Percentiles rank a stretch among this genome's conserved stretches.
These are phyloP conservation scores for Linnemannia hyalina DNA, from an alignment of 192 early-diverging fungal genomes.

Conservation along the genomic window DNA sequence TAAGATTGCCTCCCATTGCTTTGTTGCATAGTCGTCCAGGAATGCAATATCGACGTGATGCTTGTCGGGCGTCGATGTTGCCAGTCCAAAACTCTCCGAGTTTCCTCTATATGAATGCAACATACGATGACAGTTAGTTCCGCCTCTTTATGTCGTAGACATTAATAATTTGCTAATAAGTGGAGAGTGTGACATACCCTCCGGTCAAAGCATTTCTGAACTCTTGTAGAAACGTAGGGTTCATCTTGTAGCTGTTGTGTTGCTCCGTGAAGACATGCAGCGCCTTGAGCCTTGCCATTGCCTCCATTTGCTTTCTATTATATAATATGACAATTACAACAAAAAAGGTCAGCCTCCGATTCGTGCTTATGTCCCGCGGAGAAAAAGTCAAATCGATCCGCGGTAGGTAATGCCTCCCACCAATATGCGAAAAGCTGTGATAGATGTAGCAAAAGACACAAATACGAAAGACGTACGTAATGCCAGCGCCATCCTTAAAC, in stretches of 20 bases:
- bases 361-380: neutral
- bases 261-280: constrained; percentile 77
- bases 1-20: constrained; percentile 92
- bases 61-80: constrained; percentile 69
- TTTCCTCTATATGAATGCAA: constrained; percentile 69
- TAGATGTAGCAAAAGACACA: neutral
- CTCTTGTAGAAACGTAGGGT: constrained; percentile 75
- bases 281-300: constrained; percentile 76
- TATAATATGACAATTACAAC: neutral
- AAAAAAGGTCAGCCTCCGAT: neutral
- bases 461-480: constrained; percentile 20
- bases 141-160: neutral
- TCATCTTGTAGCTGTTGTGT: constrained; percentile 67
- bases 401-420: neutral
- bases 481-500: constrained; percentile 59
- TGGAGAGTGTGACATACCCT: constrained; percentile 56
- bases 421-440: neutral
- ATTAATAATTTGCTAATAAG: neutral
- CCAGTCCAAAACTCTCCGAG: constrained; percentile 90
- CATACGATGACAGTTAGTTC: neutral
- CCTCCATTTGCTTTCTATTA: constrained; percentile 70
- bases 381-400: neutral
- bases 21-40: constrained; percentile 84
- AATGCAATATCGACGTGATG: constrained; percentile 75
- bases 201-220: constrained; percentile 81